Conservation (phyloP, 164 flowering plant species). For the Platanus orientalis region DNA sequence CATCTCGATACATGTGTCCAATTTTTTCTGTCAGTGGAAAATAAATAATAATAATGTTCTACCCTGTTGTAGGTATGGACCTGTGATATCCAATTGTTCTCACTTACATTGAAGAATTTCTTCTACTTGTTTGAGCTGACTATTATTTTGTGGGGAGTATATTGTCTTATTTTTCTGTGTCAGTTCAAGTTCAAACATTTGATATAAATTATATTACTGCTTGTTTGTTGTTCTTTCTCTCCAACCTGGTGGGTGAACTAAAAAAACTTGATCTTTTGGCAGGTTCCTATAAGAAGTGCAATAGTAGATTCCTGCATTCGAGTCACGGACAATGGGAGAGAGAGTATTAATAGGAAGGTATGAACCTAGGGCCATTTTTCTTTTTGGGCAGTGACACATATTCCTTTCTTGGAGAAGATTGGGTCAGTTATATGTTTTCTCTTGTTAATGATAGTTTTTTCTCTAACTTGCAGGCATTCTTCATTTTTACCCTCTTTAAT, state of each 20-base stretch:
- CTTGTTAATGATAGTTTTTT: background rate
- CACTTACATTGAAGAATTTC: background rate
- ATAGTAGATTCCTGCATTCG: slow-evolving; percentile 69
- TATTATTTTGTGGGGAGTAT: background rate
- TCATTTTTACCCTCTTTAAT: slow-evolving; percentile 77
- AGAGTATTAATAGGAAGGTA: slow-evolving; percentile 71
- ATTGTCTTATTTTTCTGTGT: too few relatives aligned
- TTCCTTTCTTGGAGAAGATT: background rate
- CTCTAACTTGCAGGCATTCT: slow-evolving; percentile 58
- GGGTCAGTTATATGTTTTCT: background rate
- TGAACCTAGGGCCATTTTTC: slow-evolving; percentile 5
- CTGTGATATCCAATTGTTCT: background rate
- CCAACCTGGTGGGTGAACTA: background rate
- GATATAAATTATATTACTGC: background rate
- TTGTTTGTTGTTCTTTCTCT: background rate
- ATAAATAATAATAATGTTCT: too few relatives aligned
- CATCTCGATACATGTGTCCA: too few relatives aligned
- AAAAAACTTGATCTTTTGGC: slow-evolving; percentile 11
- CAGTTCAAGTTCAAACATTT: background rate
- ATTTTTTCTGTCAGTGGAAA: too few relatives aligned
- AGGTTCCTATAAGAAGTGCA: slow-evolving; percentile 78
- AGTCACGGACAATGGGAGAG: slow-evolving; percentile 82
- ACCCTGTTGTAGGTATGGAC: too few relatives aligned
- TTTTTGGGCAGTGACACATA: background rate
- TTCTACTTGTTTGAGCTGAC: background rate